Evolutionary conservation across 2,329 filamentous ascomycete species (phyloP).

Genomic region (Botrytis hyacinthi): DNA sequence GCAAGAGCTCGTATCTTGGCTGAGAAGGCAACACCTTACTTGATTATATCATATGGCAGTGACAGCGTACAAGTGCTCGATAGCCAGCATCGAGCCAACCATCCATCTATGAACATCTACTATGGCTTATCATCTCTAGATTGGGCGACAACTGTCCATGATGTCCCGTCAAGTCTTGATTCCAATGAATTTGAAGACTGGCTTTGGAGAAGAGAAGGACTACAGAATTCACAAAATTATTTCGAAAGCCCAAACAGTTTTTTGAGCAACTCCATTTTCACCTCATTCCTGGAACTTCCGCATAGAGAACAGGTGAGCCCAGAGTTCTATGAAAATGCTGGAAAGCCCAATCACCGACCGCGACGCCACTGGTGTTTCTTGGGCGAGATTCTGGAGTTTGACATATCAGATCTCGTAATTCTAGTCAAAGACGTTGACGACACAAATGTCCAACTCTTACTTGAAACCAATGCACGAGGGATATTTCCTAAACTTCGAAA

Average conservation of each 20-base stretch:
- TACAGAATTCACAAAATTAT: background rate
- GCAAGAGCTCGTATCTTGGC: background rate
- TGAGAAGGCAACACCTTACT: background rate
- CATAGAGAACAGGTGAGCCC: background rate
- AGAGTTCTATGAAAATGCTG: background rate
- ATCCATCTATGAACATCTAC: background rate
- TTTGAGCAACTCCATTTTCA: background rate
- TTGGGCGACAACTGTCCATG: background rate
- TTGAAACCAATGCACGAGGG: background rate
- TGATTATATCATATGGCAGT: background rate
- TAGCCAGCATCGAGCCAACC: background rate
- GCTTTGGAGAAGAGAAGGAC: background rate
- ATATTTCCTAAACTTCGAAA: background rate
- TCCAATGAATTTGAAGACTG: background rate
- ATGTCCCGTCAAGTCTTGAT: background rate
- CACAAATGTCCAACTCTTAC: background rate
- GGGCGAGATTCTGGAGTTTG: background rate
- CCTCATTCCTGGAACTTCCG: background rate
- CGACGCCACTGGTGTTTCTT: conserved; percentile 1
- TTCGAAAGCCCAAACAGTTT: background rate
- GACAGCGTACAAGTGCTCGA: background rate
- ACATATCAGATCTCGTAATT: background rate
- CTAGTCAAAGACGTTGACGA: background rate
- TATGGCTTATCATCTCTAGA: background rate
- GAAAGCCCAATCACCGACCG: background rate